phyloP scores from a whole-genome alignment of 164 flowering plant genomes.

The Magnolia changhungtana region DNA sequence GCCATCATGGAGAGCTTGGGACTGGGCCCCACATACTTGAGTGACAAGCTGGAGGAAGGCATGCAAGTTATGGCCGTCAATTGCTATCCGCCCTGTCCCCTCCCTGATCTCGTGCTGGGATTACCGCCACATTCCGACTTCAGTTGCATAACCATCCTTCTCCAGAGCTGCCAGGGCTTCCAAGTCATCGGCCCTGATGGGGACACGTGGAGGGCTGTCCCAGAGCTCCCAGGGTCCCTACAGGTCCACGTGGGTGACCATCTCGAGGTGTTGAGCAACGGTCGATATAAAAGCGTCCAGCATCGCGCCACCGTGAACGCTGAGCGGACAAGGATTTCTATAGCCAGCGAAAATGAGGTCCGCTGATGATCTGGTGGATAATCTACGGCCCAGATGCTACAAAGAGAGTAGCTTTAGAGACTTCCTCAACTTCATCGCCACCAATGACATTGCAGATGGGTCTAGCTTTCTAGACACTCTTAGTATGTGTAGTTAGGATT shows the following conservation, averaged over 20 bases:
- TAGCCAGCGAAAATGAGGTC: conserved; percentile 36
- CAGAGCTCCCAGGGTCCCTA: conserved; percentile 26
- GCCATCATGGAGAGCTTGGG: conserved; percentile 49
- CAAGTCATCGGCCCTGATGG: conserved; percentile 29
- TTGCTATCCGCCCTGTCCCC: conserved; percentile 53
- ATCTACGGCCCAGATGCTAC: conserved; percentile 23
- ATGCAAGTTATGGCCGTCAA: conserved; percentile 50
- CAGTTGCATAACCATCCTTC: conserved; percentile 42
- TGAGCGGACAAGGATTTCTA: conserved; percentile 30
- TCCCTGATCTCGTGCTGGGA: conserved; percentile 35
- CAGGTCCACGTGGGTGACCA: conserved; percentile 56
- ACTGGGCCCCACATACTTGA: conserved; percentile 27
- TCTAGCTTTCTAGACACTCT: conserved; percentile 36
- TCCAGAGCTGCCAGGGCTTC: conserved; percentile 47
- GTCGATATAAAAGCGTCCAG: conserved; percentile 42
- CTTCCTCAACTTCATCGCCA: conserved; percentile 40
- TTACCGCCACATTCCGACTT: conserved; percentile 60
- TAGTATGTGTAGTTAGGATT: conserved; percentile 4
- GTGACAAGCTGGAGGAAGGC: conserved; percentile 33
- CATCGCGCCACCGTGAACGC: conserved; percentile 30
- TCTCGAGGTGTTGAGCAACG: conserved; percentile 54
- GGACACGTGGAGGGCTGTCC: conserved; percentile 34
- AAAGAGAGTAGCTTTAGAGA: conserved; percentile 39
- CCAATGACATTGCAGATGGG: conserved; percentile 36
- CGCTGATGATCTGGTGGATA: conserved; percentile 37